A percentile compares a stretch with the other conserved stretches of the same genome.
These are phyloP conservation scores for Artemisia annua DNA, from an alignment of 129 eudicot genomes.

Conservation along the genomic window DNA sequence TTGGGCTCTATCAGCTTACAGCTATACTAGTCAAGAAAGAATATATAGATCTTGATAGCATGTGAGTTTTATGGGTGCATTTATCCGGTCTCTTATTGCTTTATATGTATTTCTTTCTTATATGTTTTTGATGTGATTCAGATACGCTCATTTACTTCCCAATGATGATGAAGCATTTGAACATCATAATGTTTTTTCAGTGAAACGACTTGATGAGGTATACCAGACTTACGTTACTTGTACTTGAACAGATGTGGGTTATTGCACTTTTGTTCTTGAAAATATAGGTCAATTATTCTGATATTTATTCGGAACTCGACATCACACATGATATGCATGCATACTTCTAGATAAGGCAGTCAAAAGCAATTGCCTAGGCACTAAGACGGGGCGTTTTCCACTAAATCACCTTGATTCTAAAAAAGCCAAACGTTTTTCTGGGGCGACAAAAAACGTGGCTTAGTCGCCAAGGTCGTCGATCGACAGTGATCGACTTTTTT, in stretches of 20 bases:
- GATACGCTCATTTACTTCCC: slow-evolving; percentile 94
- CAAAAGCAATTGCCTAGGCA: no score
- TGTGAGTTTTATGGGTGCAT: slow-evolving; percentile 55
- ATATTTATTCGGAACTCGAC: no score
- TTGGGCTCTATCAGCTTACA: slow-evolving; percentile 88
- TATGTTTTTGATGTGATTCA: slow-evolving; percentile 32
- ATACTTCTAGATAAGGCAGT: no score
- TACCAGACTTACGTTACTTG: neutral
- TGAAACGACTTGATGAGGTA: slow-evolving; percentile 97
- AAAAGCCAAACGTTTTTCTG: no score
- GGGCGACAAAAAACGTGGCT: no score
- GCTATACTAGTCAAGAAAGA: slow-evolving; percentile 84
- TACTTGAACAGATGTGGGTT: slow-evolving; percentile 8
- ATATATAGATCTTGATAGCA: slow-evolving; percentile 84
- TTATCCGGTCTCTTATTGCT: neutral
- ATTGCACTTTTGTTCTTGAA: neutral
- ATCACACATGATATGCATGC: no score
- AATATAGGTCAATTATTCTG: neutral
- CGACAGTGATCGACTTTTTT: no score
- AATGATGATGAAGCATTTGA: slow-evolving; percentile 93
- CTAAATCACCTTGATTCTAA: no score
- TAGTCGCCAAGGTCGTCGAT: no score
- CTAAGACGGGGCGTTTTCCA: no score
- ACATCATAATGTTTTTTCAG: slow-evolving; percentile 64
- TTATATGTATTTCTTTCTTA: neutral